Evolutionary conservation across 164 flowering plant species (phyloP).

Genomic region (Malania oleifera): DNA sequence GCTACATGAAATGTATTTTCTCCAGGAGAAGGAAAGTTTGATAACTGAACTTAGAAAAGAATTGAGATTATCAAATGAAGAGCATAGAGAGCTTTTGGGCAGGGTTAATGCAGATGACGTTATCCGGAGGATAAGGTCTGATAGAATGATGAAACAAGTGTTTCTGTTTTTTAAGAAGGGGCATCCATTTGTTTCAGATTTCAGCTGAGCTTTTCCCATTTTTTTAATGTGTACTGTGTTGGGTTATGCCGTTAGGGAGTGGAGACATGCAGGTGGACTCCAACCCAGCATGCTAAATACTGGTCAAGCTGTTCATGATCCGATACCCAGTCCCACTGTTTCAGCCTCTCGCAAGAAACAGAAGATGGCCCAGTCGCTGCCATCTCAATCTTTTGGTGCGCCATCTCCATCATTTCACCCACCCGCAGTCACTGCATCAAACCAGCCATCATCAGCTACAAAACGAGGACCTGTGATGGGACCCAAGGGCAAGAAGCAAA

Average conservation of each 20-base stretch:
- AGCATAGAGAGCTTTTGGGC: slow-evolving; percentile 40
- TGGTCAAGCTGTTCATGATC: slow-evolving; percentile 31
- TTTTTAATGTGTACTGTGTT: slow-evolving; percentile 2
- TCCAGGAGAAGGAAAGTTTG: slow-evolving; percentile 46
- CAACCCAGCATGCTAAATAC: slow-evolving; percentile 25
- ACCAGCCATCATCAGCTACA: slow-evolving; percentile 30
- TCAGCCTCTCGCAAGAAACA: slow-evolving; percentile 43
- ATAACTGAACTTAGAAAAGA: slow-evolving; percentile 47
- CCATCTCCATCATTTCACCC: slow-evolving; percentile 33
- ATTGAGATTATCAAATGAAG: slow-evolving; percentile 42
- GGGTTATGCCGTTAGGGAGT: slow-evolving; percentile 26
- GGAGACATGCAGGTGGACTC: slow-evolving; percentile 32
- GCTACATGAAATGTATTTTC: slow-evolving; percentile 19
- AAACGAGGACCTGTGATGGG: slow-evolving; percentile 28
- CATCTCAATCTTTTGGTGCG: slow-evolving; percentile 31
- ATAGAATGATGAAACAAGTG: neutral
- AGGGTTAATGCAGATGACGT: slow-evolving; percentile 37
- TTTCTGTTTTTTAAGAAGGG: neutral
- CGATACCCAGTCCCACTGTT: slow-evolving; percentile 34
- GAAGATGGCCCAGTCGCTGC: slow-evolving; percentile 25
- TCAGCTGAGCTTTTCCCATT: neutral
- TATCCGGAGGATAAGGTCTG: slow-evolving; percentile 39
- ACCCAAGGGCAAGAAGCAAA: slow-evolving; percentile 38
- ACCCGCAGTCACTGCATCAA: slow-evolving; percentile 23
- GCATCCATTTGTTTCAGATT: slow-evolving; percentile 4